Conservation (phyloP, 345 rosid species). For the Mercurialis annua region DNA sequence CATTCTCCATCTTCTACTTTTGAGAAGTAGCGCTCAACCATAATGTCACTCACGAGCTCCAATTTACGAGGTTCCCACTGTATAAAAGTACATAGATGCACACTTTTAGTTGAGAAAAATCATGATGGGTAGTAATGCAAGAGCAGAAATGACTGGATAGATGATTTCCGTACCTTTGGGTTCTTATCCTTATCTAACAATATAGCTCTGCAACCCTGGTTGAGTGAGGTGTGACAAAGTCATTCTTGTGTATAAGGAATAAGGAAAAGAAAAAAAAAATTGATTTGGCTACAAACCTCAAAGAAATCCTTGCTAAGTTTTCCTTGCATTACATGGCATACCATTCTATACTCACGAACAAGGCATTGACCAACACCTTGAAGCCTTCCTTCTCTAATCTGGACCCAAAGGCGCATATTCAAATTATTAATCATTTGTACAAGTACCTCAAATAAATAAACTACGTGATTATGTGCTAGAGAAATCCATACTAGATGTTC, state of each 20-base stretch:
- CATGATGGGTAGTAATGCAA: not conserved
- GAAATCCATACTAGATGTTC: not conserved
- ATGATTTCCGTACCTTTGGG: conserved; percentile 53
- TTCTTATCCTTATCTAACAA: conserved; percentile 79
- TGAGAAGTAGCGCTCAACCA: conserved; percentile 64
- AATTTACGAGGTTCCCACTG: conserved; percentile 82
- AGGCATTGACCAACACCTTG: conserved; percentile 85
- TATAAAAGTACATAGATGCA: not conserved
- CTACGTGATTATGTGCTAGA: no score
- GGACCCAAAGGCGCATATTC: conserved; percentile 25
- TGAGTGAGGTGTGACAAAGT: not conserved
- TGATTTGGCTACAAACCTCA: conserved; percentile 49
- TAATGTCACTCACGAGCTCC: conserved; percentile 49
- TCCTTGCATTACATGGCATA: conserved; percentile 73
- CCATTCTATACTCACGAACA: conserved; percentile 78
- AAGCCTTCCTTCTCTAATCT: conserved; percentile 90
- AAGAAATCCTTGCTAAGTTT: conserved; percentile 79
- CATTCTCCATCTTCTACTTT: conserved; percentile 49
- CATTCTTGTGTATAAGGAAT: not conserved
- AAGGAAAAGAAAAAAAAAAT: conserved; percentile 1
- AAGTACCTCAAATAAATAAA: no score
- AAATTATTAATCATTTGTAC: conserved; percentile 12
- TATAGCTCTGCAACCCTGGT: conserved; percentile 94
- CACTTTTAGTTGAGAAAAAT: not conserved
- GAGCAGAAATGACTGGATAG: conserved; percentile 6